Evolutionary conservation across 257 asterid genomes (phyloP), one percentile per base, ranked within the genome.

Genomic region (Scutellaria galericulata): DNA sequence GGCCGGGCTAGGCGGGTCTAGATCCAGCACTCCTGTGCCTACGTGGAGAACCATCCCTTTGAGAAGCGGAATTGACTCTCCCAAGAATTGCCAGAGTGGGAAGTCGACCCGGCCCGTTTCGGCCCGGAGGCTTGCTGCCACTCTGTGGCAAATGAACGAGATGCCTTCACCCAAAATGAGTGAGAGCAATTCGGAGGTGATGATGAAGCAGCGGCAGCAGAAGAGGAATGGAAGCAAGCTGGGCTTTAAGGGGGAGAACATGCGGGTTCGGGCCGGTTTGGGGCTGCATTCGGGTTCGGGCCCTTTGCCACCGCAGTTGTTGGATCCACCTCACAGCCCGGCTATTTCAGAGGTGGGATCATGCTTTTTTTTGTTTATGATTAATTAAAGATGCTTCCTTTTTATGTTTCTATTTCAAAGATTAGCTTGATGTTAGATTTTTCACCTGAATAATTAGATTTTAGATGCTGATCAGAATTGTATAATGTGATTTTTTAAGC

Each of bases 21-120:
- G 98, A 86, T 93, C 97, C 81, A 85, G 78, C 78, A 93, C 98
- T 7, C 98, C 98, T 3, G 98, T 86, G 71, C 98, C 98, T 6
- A 55, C 81, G 12, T 93, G 98, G 98, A 84, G 89, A 72, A 87
- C 84, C 58, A 80, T 90, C 14, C 88, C 90, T 20, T 27, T 76
- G 75, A 83, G 84, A 79, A 71, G 81, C 55, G 83, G 77, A 75
- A 47, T 81, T 55, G 91, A 87, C 22, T 87, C 96, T n/a, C 92
- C 96, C 9, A 85, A 64, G 73, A 76, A 70, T 54, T 86, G 90
- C 8, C 90, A 84, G 76, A 71, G 94, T 37, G 91, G 95, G 75
- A 80, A 78, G 74, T 83, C 93, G 6, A 47, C 85, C 53, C 85
- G 85, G 68, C 97, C 97, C 62, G 86, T 89, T 0, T 89, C 99